These are phyloP conservation scores for Corylus heterophylla DNA, from an alignment of 306 rosid genomes.

Conservation along the genomic window DNA sequence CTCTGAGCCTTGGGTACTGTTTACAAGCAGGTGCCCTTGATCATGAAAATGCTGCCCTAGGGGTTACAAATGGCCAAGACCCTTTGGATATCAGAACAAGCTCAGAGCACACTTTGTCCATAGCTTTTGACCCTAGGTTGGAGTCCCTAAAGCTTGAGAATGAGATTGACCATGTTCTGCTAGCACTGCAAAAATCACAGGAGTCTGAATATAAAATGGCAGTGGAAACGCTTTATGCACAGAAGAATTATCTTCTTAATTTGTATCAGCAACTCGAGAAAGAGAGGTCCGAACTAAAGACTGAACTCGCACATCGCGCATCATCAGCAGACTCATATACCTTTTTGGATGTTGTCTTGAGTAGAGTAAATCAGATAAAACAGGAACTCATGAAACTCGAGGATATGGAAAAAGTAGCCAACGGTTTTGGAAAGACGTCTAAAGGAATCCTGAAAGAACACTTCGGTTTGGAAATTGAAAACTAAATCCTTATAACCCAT, in stretches of 20 bases:
- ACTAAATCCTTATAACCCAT: constrained; percentile 28
- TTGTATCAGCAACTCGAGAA: constrained; percentile 58
- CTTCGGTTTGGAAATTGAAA: constrained; percentile 46
- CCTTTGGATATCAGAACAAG: constrained; percentile 27
- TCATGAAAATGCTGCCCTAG: constrained; percentile 33
- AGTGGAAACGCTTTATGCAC: constrained; percentile 59
- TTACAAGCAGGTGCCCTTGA: constrained; percentile 38
- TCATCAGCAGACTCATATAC: constrained; percentile 38
- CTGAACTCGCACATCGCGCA: constrained; percentile 20
- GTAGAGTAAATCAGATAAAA: constrained; percentile 64
- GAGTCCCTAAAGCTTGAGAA: constrained; percentile 44
- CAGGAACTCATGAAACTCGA: constrained; percentile 47
- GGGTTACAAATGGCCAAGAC: constrained; percentile 19
- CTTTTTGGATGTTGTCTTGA: constrained; percentile 38
- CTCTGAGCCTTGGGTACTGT: constrained; percentile 23
- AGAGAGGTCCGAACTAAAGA: constrained; percentile 46
- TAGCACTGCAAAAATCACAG: constrained; percentile 60
- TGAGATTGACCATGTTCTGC: constrained; percentile 55
- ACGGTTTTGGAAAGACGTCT: constrained; percentile 61
- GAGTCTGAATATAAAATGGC: constrained; percentile 59
- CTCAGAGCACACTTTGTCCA: constrained; percentile 26
- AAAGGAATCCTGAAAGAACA: constrained; percentile 46
- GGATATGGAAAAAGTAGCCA: constrained; percentile 57
- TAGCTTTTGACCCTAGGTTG: constrained; percentile 30
- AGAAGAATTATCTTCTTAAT: constrained; percentile 49